Conservation (phyloP, 2,329 filamentous ascomycete species). For the Calonectria henricotiae region DNA sequence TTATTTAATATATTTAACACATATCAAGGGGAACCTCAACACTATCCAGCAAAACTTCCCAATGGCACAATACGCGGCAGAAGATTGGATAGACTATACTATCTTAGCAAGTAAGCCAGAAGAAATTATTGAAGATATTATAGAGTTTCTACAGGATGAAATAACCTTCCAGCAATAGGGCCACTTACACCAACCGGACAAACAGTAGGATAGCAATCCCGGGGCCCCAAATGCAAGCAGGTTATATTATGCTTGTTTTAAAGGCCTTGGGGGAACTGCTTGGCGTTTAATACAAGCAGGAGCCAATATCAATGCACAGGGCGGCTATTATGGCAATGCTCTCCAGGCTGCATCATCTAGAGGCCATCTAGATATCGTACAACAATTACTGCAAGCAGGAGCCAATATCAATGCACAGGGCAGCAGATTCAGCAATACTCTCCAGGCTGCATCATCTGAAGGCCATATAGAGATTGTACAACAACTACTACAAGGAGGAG, state of each 20-base stretch:
- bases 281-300: no score
- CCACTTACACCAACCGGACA: slow-evolving; percentile 30
- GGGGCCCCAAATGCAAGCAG: not conserved
- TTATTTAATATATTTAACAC: slow-evolving; percentile 46
- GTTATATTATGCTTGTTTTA: not conserved
- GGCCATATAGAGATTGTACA: no score
- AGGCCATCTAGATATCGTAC: not conserved
- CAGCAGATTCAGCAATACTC: not conserved
- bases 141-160: slow-evolving; percentile 39
- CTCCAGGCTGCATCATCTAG: not conserved
- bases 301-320: no score
- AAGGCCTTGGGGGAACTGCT: no score
- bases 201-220: not conserved
- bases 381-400: not conserved
- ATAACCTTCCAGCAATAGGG: slow-evolving; percentile 37
- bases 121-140: slow-evolving; percentile 27
- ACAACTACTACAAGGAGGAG: no score
- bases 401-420: no score
- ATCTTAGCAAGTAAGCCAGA: slow-evolving; percentile 20
- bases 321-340: not conserved
- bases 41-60: slow-evolving; percentile 38
- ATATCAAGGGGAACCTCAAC: slow-evolving; percentile 29
- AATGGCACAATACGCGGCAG: slow-evolving; percentile 44
- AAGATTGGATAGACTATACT: slow-evolving; percentile 40
- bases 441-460: not conserved